Evolutionary conservation across 768 basidiomycete species (phyloP).

Genomic region (Hortiboletus campestris): DNA sequence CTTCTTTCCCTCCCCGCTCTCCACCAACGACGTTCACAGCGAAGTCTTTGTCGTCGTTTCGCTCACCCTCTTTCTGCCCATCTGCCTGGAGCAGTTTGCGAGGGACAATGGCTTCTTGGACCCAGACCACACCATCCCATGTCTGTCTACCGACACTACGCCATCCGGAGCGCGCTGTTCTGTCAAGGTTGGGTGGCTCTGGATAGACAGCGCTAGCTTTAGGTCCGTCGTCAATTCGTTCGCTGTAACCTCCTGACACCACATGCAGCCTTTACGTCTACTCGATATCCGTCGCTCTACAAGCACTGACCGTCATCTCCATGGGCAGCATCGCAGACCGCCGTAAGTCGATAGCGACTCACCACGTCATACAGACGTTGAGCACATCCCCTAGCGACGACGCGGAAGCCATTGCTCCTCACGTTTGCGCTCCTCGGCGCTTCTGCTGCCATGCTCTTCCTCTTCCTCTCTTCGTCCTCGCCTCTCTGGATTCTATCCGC

Average conservation of each 20-base stretch:
- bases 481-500: conserved; percentile 68
- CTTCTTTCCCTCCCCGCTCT: not conserved
- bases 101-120: conserved; percentile 80
- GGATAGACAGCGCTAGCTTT: too few species aligned
- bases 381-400: conserved; percentile 46
- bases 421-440: conserved; percentile 74
- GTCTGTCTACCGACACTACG: conserved; percentile 29
- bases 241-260: not conserved
- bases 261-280: conserved; percentile 57
- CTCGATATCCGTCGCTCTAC: conserved; percentile 83
- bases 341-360: conserved; percentile 48
- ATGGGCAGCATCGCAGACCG: conserved; percentile 91
- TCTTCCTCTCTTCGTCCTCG: conserved; percentile 70
- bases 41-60: conserved; percentile 83
- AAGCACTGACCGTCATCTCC: conserved; percentile 93
- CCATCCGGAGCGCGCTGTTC: too few species aligned
- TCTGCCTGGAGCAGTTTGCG: conserved; percentile 86
- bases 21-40: conserved; percentile 34
- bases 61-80: conserved; percentile 77
- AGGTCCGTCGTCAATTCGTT: too few species aligned
- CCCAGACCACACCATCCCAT: conserved; percentile 65
- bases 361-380: not conserved
- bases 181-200: too few species aligned
- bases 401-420: conserved; percentile 77
- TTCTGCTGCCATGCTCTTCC: conserved; percentile 62